Conservation (phyloP, 331 rosid species). For the Saraca asoca region DNA sequence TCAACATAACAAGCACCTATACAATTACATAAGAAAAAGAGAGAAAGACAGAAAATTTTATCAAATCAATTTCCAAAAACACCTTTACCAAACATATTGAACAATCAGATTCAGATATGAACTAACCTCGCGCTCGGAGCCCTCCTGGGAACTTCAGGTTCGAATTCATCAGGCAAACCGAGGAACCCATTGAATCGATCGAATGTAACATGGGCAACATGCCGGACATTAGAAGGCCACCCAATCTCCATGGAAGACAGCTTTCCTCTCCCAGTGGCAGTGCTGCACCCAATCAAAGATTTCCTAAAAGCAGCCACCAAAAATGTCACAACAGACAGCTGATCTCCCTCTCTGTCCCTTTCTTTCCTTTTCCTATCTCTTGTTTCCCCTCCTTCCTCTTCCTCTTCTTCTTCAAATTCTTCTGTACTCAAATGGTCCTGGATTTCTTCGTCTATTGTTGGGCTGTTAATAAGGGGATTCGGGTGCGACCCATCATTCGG, state of each 20-base stretch:
- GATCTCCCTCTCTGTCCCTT: conserved; percentile 76
- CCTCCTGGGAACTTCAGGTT: conserved; percentile 88
- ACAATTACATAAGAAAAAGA: neutral
- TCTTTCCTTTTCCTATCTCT: conserved; percentile 52
- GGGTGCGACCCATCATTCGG: conserved; percentile 61
- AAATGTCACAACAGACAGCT: conserved; percentile 70
- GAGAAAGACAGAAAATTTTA: neutral
- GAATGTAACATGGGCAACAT: conserved; percentile 93
- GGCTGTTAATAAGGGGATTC: conserved; percentile 53
- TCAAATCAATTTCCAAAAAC: conserved; percentile 1
- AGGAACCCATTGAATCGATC: conserved; percentile 97
- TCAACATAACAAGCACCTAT: neutral
- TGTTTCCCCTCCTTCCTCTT: conserved; percentile 32
- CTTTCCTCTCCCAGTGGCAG: conserved; percentile 23
- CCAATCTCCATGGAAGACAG: conserved; percentile 90
- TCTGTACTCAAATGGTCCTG: conserved; percentile 45
- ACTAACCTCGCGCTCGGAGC: conserved; percentile 95
- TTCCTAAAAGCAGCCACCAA: conserved; percentile 74
- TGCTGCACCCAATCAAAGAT: conserved; percentile 79
- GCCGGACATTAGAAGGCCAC: conserved; percentile 91
- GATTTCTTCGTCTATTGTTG: conserved; percentile 41
- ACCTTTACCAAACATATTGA: neutral
- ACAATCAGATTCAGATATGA: neutral
- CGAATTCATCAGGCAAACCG: conserved; percentile 94
- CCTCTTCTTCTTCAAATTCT: conserved; percentile 32